Percentiles rank a stretch among this genome's conserved stretches.
phyloP scores from a whole-genome alignment of 2,329 filamentous ascomycete genomes.

The Xylariaceae sp. region DNA sequence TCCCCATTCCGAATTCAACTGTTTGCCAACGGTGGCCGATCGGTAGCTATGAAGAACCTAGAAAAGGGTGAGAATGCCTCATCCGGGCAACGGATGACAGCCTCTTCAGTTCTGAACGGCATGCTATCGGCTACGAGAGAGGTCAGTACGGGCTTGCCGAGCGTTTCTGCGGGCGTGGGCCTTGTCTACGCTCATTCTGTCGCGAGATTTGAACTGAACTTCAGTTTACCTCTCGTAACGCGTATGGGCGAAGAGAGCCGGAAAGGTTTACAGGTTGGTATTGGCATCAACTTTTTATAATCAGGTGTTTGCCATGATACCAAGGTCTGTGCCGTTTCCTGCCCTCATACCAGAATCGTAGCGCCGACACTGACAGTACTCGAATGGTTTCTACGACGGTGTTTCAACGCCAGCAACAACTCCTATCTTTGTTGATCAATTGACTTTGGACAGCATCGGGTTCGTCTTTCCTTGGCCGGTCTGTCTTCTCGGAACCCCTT shows the following conservation, averaged over 20 bases:
- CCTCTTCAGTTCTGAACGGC: slow-evolving; percentile 45
- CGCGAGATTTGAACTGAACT: slow-evolving; percentile 92
- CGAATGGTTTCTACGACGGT: neutral
- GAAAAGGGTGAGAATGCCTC: slow-evolving; percentile 41
- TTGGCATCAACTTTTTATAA: slow-evolving; percentile 92
- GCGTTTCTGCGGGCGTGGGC: slow-evolving; percentile 79
- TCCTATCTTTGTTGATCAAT: neutral
- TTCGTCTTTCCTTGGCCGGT: neutral
- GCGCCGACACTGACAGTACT: slow-evolving; percentile 3
- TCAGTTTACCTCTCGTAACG: slow-evolving; percentile 77
- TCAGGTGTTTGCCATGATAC: neutral
- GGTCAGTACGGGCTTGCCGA: slow-evolving; percentile 71
- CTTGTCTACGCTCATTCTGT: slow-evolving; percentile 93
- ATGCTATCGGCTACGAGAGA: slow-evolving; percentile 61
- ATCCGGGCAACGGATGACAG: slow-evolving; percentile 32
- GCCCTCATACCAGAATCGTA: neutral
- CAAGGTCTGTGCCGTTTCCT: neutral
- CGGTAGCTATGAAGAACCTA: slow-evolving; percentile 67
- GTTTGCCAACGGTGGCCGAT: slow-evolving; percentile 83
- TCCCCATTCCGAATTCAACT: slow-evolving; percentile 82
- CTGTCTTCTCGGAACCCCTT: neutral
- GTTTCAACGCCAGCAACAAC: slow-evolving; percentile 1
- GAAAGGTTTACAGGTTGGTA: slow-evolving; percentile 91
- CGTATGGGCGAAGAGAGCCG: slow-evolving; percentile 79
- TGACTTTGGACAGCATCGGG: neutral